A percentile compares a stretch with the other conserved stretches of the same genome.
Evolutionary conservation across 2,329 filamentous ascomycete genomes (phyloP).

Genomic region (Talaromyces sp.): DNA sequence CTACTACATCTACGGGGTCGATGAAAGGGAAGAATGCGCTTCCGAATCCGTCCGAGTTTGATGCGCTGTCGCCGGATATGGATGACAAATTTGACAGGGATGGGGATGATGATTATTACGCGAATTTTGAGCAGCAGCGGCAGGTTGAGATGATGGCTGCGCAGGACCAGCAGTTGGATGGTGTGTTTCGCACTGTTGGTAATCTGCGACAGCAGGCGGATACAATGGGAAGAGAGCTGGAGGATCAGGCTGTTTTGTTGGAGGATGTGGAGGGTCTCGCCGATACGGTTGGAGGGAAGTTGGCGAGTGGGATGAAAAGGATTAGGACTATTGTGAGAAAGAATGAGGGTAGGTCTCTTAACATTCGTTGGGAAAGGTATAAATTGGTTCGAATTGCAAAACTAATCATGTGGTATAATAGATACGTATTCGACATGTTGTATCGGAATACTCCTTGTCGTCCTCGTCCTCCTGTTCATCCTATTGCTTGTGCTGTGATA

Average conservation of each 20-base stretch:
- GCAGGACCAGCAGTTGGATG: conserved; percentile 89
- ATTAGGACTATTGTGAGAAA: conserved; percentile 78
- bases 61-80: conserved; percentile 42
- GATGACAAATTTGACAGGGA: conserved; percentile 47
- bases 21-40: conserved; percentile 46
- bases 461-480: conserved; percentile 81
- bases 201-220: conserved; percentile 87
- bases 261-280: conserved; percentile 80
- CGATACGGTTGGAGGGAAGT: conserved; percentile 80
- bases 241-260: conserved; percentile 89
- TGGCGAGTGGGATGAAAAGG: conserved; percentile 83
- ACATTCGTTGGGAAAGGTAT: not conserved
- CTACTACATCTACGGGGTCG: conserved; percentile 28
- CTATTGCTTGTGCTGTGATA: conserved; percentile 66
- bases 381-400: conserved; percentile 3
- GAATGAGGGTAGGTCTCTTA: conserved; percentile 73
- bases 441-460: conserved; percentile 82
- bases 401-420: conserved; percentile 40
- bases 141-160: conserved; percentile 90
- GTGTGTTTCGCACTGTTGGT: conserved; percentile 88
- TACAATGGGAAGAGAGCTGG: conserved; percentile 93
- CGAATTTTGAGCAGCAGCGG: conserved; percentile 84
- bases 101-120: conserved; percentile 58
- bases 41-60: conserved; percentile 61
- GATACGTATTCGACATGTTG: conserved; percentile 81